Conservation (phyloP, 1,284 basidiomycete species). For the Paramarasmius palmivorus region DNA sequence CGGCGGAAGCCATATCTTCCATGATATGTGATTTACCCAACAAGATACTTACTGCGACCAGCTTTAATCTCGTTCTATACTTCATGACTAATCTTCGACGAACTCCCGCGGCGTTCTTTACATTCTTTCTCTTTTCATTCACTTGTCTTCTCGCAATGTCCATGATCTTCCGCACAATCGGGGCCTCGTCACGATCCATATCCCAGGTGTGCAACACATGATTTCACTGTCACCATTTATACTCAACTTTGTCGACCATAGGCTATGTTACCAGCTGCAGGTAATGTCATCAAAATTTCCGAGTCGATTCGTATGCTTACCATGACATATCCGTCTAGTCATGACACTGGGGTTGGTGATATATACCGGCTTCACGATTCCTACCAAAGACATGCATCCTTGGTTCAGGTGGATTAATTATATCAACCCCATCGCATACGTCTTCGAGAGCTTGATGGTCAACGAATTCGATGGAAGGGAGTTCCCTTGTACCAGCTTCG, state of each 20-base stretch:
- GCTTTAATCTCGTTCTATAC: slow-evolving; percentile 13
- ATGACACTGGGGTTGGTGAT: slow-evolving; percentile 44
- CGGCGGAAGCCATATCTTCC: slow-evolving; percentile 22
- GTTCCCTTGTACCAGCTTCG: slow-evolving; percentile 30
- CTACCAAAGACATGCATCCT: slow-evolving; percentile 14
- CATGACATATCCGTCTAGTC: no score
- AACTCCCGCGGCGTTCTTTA: slow-evolving; percentile 17
- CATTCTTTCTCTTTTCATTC: slow-evolving; percentile 36
- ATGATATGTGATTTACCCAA: slow-evolving; percentile 25
- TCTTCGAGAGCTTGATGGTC: slow-evolving; percentile 40
- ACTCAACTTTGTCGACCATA: no score
- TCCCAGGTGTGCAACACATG: no score
- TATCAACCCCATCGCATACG: slow-evolving; percentile 38
- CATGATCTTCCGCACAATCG: slow-evolving; percentile 47
- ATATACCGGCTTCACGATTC: slow-evolving; percentile 29
- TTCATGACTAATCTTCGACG: slow-evolving; percentile 20
- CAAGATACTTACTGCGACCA: slow-evolving; percentile 20
- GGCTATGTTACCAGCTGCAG: no score
- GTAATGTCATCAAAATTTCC: no score
- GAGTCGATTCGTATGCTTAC: no score
- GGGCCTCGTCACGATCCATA: slow-evolving; percentile 37
- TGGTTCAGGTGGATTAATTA: slow-evolving; percentile 42
- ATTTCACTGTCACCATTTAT: no score
- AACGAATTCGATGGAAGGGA: slow-evolving; percentile 42
- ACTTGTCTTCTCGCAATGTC: slow-evolving; percentile 40